phyloP scores from a whole-genome alignment of 106 monocot genomes.

The Phalaenopsis equestris region DNA sequence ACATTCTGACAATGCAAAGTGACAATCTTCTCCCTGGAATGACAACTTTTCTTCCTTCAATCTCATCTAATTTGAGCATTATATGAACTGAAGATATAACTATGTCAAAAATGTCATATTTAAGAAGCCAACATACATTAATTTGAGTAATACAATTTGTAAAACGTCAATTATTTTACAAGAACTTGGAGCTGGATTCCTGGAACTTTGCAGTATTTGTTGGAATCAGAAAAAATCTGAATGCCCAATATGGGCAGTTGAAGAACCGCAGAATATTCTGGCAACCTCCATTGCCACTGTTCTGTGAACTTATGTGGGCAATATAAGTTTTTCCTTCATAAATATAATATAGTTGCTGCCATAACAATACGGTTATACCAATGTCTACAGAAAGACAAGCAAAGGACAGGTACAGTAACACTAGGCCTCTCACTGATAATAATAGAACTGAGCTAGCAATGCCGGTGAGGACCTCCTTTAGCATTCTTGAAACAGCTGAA shows the following conservation, averaged over 20 bases:
- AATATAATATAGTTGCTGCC: conserved; percentile 74
- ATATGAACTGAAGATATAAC: background rate
- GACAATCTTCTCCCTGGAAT: background rate
- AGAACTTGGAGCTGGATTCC: conserved; percentile 49
- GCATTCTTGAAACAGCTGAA: conserved; percentile 1
- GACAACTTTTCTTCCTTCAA: background rate
- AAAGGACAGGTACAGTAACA: conserved; percentile 72
- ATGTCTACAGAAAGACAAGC: conserved; percentile 58
- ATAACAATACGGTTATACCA: conserved; percentile 64
- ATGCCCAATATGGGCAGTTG: conserved; percentile 52
- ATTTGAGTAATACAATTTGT: background rate
- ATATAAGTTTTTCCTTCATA: conserved; percentile 87
- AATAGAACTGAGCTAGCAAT: conserved; percentile 42
- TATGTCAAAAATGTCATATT: background rate
- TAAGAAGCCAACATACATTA: background rate
- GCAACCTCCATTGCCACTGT: conserved; percentile 37
- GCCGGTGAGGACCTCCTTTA: conserved; percentile 31
- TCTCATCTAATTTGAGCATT: background rate
- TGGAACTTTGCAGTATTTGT: conserved; percentile 39
- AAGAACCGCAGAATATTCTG: conserved; percentile 79
- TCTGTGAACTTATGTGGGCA: conserved; percentile 33
- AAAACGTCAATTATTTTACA: conserved; percentile 11
- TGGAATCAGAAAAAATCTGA: conserved; percentile 36
- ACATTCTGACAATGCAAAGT: background rate
- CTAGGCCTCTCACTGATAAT: conserved; percentile 55